Conservation (phyloP, 2,329 filamentous ascomycete species). For the Aureobasidium sp. region DNA sequence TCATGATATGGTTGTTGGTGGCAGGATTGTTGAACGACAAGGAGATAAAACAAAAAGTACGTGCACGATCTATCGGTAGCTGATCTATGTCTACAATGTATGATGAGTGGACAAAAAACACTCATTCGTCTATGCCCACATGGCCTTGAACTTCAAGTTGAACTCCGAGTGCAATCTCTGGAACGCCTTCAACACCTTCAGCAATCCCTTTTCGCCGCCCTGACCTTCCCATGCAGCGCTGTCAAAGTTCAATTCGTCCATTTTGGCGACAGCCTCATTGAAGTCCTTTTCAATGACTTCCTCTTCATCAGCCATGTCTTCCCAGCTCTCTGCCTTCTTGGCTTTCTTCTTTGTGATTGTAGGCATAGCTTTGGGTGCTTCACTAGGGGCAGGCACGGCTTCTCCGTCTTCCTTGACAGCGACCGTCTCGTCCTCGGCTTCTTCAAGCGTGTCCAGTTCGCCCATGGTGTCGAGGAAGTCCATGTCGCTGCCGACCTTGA, state of each 20-base stretch:
- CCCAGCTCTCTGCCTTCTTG: slow-evolving; percentile 40
- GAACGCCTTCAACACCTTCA: slow-evolving; percentile 55
- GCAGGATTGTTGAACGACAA: not conserved
- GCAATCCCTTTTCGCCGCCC: slow-evolving; percentile 41
- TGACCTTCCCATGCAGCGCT: slow-evolving; percentile 33
- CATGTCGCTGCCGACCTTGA: slow-evolving; percentile 38
- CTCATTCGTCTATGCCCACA: slow-evolving; percentile 45
- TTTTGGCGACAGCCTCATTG: slow-evolving; percentile 23
- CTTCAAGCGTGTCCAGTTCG: slow-evolving; percentile 45
- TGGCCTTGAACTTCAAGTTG: slow-evolving; percentile 56
- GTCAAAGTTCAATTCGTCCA: slow-evolving; percentile 21
- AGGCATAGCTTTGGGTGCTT: slow-evolving; percentile 22
- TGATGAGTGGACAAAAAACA: not conserved
- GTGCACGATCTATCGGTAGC: not conserved
- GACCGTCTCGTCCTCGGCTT: slow-evolving; percentile 36
- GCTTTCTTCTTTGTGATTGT: slow-evolving; percentile 30
- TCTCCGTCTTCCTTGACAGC: slow-evolving; percentile 25
- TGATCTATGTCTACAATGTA: slow-evolving; percentile 8
- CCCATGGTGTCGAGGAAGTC: slow-evolving; percentile 48
- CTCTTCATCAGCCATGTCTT: slow-evolving; percentile 32
- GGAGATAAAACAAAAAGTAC: not conserved
- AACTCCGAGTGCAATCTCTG: slow-evolving; percentile 52
- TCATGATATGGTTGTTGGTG: not conserved
- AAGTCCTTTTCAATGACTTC: slow-evolving; percentile 28
- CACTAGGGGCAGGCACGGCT: slow-evolving; percentile 24